Base-by-base conservation (phyloP, 2,329 filamentous ascomycete species). In the Calonectria crousiana region DNA sequence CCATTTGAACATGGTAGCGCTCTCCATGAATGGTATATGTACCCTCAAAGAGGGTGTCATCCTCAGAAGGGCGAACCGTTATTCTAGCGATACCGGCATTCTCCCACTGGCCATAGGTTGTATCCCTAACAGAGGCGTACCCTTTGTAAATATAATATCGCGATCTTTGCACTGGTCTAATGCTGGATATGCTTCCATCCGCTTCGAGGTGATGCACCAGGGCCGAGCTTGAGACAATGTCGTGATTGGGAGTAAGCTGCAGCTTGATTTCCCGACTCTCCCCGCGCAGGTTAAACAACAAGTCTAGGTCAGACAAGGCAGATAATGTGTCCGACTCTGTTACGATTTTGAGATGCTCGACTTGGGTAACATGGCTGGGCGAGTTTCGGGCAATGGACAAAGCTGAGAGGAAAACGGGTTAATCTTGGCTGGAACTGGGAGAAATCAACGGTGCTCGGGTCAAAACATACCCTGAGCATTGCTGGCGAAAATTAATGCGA, bases 1-100 rank as follows among this genome's bases (percentile, higher is more conserved):
- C 77, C 0, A 76, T 30, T 1, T 77, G 72, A 6, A 79, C 74
- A 18, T 79, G 77, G 2, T 75, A 74, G 9, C 73, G 66, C 0
- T 71, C 53, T n/a, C 71, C 65, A 2, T 72, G 65, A 26, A 78
- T 69, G 18, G 65, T 79, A 14, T 78, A 79, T 0, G 77, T 77
- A 1, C 78, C 78, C 1, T 79, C 78, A 3, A 79, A 67, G 0
- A 77, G 26, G 11, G 72, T 52, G 20, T 38, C 41, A 0, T 73
- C 60, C 14, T 67, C 44, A 9, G 67, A 53, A 26, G 64, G 18
- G 20, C 77, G 69, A 6, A 78, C 5, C 44, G 79, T 72, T 16
- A 79, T 70, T 41, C 78, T 74, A 1, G 78, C 69, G 58, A 67
- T 75, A 11, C 78, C 78, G 23, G 62, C 68, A 2, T 62, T 64